Evolutionary conservation across 345 rosid genomes (phyloP), one percentile per base, ranked within the genome.

Genomic region (Trapa bicornis): DNA sequence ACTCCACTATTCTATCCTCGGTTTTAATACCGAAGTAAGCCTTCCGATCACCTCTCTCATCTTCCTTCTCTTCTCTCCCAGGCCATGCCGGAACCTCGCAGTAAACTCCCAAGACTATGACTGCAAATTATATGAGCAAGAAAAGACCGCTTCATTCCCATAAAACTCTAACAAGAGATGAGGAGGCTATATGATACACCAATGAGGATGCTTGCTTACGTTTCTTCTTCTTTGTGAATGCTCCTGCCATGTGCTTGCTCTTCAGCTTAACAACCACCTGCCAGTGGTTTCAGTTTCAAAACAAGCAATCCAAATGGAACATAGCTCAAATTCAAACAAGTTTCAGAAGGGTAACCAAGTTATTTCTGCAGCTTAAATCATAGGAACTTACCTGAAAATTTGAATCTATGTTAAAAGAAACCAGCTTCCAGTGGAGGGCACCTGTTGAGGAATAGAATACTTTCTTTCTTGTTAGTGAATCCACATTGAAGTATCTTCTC

Each of bases 361-460:
- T 45, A 45, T 45, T 6, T 45, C 48, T 6, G 48, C 13, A 45
- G 43, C 43, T 41, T 41, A 41, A 41, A 41, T 22, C 43, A 8
- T 41, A 41, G 43, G 6, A 41, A 41, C 7, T 65, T 65, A 92
- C 98, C 91, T 92, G 92, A 78, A 85, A 88, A 72, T 79, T 84
- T 32, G 97, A 83, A 74, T 84, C 84, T 72, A 88, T 80, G 73
- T 79, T 83, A 75, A 92, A 83, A 69, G 96, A 89, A 74, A 89
- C 89, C 82, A 79, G 85, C 81, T 92, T 92, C 98, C 97, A 85
- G 73, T 92, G 97, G 61, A 89, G 84, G 72, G 77, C 96, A 70
- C 97, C 98, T 92, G 84, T 48, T 57, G 29, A 68, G 37, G 48
- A 33, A 32, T 7, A 43, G 53, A 41, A 33, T 39, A 42, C 35